These are phyloP conservation scores for Vigna trinervia DNA, from an alignment of 306 rosid genomes.

Conservation along the genomic window DNA sequence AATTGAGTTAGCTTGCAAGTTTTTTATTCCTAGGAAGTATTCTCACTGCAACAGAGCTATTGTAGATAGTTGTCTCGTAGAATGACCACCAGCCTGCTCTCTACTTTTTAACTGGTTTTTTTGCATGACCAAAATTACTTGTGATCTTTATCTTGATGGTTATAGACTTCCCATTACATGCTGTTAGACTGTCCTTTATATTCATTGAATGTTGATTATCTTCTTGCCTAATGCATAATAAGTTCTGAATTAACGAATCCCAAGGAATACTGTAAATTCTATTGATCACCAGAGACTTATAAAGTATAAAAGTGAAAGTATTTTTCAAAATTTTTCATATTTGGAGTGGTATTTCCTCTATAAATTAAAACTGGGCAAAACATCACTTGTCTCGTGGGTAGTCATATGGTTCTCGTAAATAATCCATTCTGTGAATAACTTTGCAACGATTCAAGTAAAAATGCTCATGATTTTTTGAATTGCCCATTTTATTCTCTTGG, in stretches of 20 bases:
- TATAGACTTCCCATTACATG: no score
- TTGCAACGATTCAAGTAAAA: no score
- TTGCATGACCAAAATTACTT: not conserved
- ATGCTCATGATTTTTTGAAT: no score
- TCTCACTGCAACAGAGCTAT: not conserved
- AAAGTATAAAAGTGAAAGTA: not conserved
- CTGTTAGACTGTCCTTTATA: not conserved
- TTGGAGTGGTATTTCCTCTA: not conserved
- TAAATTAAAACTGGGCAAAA: not conserved
- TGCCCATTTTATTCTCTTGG: no score
- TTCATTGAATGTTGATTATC: not conserved
- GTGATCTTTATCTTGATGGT: not conserved
- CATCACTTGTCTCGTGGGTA: not conserved
- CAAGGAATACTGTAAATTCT: not conserved
- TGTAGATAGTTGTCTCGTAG: not conserved
- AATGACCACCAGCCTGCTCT: not conserved
- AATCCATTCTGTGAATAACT: no score
- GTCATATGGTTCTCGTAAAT: not conserved
- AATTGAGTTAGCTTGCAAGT: not conserved
- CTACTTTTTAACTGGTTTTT: not conserved
- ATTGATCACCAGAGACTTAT: not conserved
- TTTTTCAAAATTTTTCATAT: not conserved
- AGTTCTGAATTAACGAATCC: not conserved
- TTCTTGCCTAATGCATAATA: not conserved
- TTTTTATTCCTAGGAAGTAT: not conserved